A percentile compares a stretch with the other conserved stretches of the same genome.
phyloP scores from a whole-genome alignment of 139 green algal species.

The Haematococcus lacustris region DNA sequence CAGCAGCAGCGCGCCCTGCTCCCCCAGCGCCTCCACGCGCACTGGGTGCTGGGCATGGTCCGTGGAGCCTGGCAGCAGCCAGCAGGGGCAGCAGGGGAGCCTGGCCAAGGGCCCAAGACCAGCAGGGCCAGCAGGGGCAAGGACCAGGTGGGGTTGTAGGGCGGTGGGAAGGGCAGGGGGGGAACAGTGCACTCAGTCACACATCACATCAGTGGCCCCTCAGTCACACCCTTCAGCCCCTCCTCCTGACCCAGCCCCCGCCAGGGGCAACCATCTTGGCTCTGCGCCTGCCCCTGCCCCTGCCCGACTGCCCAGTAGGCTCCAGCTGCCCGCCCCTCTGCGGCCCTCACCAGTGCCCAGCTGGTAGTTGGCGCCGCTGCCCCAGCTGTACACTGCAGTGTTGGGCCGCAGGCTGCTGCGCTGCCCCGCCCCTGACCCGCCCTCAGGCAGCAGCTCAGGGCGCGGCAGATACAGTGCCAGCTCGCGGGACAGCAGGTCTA shows the following conservation, averaged over 20 bases:
- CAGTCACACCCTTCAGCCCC: no score
- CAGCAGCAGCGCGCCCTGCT: conserved; percentile 21
- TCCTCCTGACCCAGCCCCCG: no score
- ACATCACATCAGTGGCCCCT: no score
- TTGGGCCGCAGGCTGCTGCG: neutral
- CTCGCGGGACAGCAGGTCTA: conserved; percentile 75
- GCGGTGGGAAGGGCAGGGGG: no score
- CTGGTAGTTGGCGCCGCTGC: conserved; percentile 87
- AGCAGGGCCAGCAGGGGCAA: no score
- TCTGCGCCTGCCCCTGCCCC: no score
- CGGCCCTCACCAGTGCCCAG: conserved; percentile 70
- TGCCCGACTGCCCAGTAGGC: no score
- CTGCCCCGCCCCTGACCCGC: neutral
- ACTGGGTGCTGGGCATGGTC: conserved; percentile 48
- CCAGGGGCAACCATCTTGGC: no score
- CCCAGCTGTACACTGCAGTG: conserved; percentile 74
- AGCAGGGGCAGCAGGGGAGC: neutral
- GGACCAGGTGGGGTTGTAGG: no score
- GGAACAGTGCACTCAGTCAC: no score
- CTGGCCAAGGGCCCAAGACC: no score
- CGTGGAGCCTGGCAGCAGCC: conserved; percentile 38
- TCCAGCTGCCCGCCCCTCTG: neutral
- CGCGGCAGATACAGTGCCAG: conserved; percentile 27
- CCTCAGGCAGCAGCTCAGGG: neutral
- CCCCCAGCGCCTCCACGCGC: conserved; percentile 50